Conservation (phyloP, 1,284 basidiomycete genomes). For the Earliella scabrosa region DNA sequence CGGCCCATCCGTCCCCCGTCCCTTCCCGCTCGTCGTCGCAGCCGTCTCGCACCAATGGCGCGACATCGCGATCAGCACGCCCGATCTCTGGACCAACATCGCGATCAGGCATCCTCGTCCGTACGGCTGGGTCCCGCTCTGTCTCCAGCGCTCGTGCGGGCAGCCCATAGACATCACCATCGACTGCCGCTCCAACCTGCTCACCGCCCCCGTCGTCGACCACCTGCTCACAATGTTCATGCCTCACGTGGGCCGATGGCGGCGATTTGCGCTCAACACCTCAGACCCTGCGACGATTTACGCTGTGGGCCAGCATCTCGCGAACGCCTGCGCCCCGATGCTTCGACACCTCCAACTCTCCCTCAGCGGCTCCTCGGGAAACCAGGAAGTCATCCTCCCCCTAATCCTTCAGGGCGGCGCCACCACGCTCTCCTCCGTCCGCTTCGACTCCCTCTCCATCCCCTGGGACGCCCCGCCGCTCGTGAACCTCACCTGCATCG, state of each 20-base stretch:
- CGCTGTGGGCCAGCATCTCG: conserved; percentile 22
- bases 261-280: conserved; percentile 26
- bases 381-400: conserved; percentile 29
- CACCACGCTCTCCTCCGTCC: conserved; percentile 26
- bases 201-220: conserved; percentile 22
- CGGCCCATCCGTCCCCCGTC: conserved; percentile 19
- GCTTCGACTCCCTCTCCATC: conserved; percentile 30
- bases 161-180: conserved; percentile 31
- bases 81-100: conserved; percentile 34
- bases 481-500: conserved; percentile 25
- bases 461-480: conserved; percentile 26
- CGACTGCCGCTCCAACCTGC: conserved; percentile 25
- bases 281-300: conserved; percentile 26
- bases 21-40: conserved; percentile 30
- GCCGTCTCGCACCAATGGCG: conserved; percentile 35
- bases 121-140: conserved; percentile 25
- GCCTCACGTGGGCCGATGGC: conserved; percentile 28
- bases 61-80: conserved; percentile 28
- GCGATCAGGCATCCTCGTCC: conserved; percentile 26
- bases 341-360: conserved; percentile 31
- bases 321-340: conserved; percentile 22
- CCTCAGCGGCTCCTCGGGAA: conserved; percentile 27
- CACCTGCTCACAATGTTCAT: conserved; percentile 19
- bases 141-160: conserved; percentile 24
- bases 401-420: conserved; percentile 29